Evolutionary conservation across 2,329 filamentous ascomycete species (phyloP).

Genomic region (Colletotrichum theobromicola): DNA sequence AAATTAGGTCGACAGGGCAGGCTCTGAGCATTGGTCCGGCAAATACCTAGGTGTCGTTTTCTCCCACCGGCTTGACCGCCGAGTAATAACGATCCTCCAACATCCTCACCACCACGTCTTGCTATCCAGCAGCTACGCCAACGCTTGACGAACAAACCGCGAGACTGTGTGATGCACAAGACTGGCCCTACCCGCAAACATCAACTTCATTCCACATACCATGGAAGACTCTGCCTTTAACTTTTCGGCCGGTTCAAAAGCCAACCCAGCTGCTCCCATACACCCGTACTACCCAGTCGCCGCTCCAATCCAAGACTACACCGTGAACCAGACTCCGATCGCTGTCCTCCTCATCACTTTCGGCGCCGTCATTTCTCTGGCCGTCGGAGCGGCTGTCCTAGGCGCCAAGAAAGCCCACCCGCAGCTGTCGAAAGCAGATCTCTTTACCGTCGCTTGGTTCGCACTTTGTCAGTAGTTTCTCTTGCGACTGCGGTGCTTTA

Average conservation of each 20-base stretch:
- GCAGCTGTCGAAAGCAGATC: constrained; percentile 41
- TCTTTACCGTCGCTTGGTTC: constrained; percentile 58
- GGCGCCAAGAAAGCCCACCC: constrained; percentile 35
- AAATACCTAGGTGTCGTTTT: neutral
- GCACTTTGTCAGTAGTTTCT: constrained; percentile 50
- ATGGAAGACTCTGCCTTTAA: neutral
- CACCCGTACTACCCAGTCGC: constrained; percentile 59
- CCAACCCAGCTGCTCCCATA: neutral
- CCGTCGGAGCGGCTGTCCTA: constrained; percentile 37
- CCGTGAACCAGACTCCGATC: constrained; percentile 47
- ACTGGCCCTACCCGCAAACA: neutral
- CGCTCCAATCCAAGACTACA: constrained; percentile 48
- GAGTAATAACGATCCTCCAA: neutral
- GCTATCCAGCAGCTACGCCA: too few species aligned
- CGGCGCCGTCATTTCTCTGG: constrained; percentile 38
- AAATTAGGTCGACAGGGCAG: neutral
- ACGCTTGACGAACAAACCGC: neutral
- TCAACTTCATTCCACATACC: neutral
- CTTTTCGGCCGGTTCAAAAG: neutral
- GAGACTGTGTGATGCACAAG: neutral
- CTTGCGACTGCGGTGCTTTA: neutral
- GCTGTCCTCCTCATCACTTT: constrained; percentile 42
- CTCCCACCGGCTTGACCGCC: neutral
- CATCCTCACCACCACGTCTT: neutral
- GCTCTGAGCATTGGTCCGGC: neutral